Conservation (phyloP, 805 yeast genomes). For the Kregervanrija delftensis region DNA sequence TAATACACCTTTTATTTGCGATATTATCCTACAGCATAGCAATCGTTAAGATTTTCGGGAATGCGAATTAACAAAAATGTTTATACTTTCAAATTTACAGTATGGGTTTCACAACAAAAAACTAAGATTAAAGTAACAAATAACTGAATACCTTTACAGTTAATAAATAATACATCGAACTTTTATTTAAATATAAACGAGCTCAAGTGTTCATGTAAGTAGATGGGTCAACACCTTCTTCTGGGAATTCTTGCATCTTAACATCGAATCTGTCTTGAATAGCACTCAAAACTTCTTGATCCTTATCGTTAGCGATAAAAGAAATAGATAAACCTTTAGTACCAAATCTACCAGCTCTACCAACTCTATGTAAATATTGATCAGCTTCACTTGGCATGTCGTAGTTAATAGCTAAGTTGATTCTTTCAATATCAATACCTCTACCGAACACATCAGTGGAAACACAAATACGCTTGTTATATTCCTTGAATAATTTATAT, state of each 20-base stretch:
- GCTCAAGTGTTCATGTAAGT: constrained; percentile 88
- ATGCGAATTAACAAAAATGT: too few relatives aligned
- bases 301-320: constrained; percentile 78
- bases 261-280: constrained; percentile 98
- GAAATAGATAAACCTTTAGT: constrained; percentile 97
- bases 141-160: too few relatives aligned
- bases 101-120: too few relatives aligned
- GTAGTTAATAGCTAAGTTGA: constrained; percentile 94
- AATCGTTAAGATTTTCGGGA: too few relatives aligned
- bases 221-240: constrained; percentile 95
- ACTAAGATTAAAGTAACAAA: neutral
- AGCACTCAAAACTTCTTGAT: constrained; percentile 81
- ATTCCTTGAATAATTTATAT: constrained; percentile 93
- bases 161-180: neutral
- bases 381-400: constrained; percentile 96
- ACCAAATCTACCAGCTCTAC: constrained; percentile 99
- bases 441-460: constrained; percentile 98
- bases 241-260: constrained; percentile 91
- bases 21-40: too few relatives aligned
- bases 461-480: constrained; percentile 97
- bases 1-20: too few relatives aligned
- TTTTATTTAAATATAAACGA: neutral
- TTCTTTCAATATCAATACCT: constrained; percentile 99
- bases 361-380: constrained; percentile 97
- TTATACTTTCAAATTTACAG: neutral